Evolutionary conservation across 2,329 filamentous ascomycete species (phyloP), one percentile per base, ranked within the genome.

Genomic region (Penicillium sclerotiorum): DNA sequence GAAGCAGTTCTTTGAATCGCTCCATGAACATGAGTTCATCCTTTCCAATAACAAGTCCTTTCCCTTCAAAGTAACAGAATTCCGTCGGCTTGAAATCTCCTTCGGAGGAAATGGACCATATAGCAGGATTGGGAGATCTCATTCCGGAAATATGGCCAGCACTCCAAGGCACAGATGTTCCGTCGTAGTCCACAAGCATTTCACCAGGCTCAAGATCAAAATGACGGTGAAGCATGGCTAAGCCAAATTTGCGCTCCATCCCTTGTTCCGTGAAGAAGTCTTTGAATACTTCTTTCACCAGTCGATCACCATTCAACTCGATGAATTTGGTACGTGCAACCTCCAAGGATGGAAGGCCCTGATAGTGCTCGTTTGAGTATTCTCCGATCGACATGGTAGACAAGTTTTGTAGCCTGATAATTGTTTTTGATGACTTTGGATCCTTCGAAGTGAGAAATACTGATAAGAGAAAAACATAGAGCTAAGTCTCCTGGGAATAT

Each of bases 91-190:
- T 7, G 7, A 35, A 7, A 6, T 7, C 6, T 8, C 32, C 32
- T 6, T 35, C 32, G 17, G 13, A n/a, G 7, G 32, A 35, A 5
- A 35, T 18, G 13, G 32, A n/a, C 32, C 32, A 35, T 7, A 35
- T 35, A 7, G 13, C 32, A n/a, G 42, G 42, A 5, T 45, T 45
- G n/a, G n/a, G n/a, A n/a, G n/a, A n/a, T n/a, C n/a, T n/a, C 28
- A 36, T 45, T 21, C 11, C 15, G 20, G 30, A 25, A 22, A 25
- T 22, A 28, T 25, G 5, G 18, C 5, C 15, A 12, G 6, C 30
- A 20, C 36, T 45, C 42, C 42, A 45, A 36, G 42, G 42, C 17
- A 36, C 28, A 36, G 42, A 35, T 36, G 42, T 45, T 23, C 30
- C 39, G 7, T 42, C 9, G 39, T 42, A 42, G 27, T 42, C 9